Base-by-base conservation (phyloP, 2,329 filamentous ascomycete species). In the Daldinia sp. region DNA sequence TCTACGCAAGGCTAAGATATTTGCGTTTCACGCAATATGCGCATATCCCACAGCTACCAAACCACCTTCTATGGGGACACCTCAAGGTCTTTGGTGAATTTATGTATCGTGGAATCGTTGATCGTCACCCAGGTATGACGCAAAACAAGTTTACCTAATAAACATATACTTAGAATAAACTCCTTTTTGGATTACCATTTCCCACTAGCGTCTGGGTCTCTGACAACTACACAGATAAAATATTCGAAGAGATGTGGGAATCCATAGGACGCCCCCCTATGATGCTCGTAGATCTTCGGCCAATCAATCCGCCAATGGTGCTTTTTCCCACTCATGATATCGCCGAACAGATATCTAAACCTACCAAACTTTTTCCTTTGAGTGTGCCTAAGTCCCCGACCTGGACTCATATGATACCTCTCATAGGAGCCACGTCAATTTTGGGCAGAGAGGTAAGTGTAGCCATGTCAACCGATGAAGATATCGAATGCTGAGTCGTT, bases 161-260 rank as follows among this genome's bases (percentile, higher is more conserved):
- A 41, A 41, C 37, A 13, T 4, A 5, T 41, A 15, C 4, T 15
- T 39, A 1, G 15, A 41, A 41, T 39, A 23, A 23, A 1, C 20
- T 2, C 20, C 20, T 23, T 23, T 23, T 23, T 23, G 2, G 20
- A 2, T 23, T 23, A 23, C 2, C 20, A 23, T 23, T 23, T 23
- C 20, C 2, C 20, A 23, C 20, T 23, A 2, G 20, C 20, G 1
- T 23, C 1, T 2, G 1, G 2, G 20, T 42, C 12, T 42, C n/a
- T 42, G n/a, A 42, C 39, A 18, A 42, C 6, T 42, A 42, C 5
- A 7, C 10, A 72, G 70, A 72, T 9, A 67, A 64, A 60, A 69
- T 73, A 37, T 71, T 74, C 35, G 63, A 72, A 42, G 70, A 74
- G 50, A 74, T 74, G 71, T 69, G 63, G 64, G 18, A 42, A 30